These are phyloP conservation scores for Ceratorhiza oryzae-sativae DNA, from an alignment of 1,284 basidiomycete genomes.

Conservation along the genomic window DNA sequence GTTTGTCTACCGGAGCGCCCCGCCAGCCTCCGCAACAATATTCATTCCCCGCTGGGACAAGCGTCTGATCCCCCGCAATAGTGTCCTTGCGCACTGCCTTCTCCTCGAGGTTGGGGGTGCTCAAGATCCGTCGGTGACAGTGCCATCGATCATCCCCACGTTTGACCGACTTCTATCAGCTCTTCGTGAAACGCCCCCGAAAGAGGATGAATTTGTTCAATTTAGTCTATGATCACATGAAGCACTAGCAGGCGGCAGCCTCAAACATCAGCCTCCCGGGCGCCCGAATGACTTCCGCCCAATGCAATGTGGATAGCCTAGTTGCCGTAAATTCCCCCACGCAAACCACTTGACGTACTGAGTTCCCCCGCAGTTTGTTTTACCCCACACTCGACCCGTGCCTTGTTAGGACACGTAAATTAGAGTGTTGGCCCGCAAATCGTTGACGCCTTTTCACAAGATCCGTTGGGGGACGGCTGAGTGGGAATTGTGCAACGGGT, in stretches of 20 bases:
- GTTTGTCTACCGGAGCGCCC: not conserved
- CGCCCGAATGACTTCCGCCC: too few species aligned
- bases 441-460: not conserved
- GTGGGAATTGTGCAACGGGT: not conserved
- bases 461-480: not conserved
- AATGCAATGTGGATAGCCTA: too few species aligned
- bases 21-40: not conserved
- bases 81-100: not conserved
- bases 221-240: too few species aligned
- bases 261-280: too few species aligned
- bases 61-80: not conserved
- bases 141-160: not conserved
- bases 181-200: not conserved
- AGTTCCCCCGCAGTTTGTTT: not conserved
- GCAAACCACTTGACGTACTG: not conserved
- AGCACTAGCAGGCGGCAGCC: too few species aligned
- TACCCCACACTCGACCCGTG: not conserved
- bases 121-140: not conserved
- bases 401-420: conserved; percentile 1
- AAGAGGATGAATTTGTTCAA: too few species aligned
- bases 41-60: conserved; percentile 1
- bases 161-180: not conserved
- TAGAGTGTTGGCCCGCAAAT: not conserved
- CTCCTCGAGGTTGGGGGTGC: not conserved
- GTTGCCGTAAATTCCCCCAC: too few species aligned